Conservation (phyloP, 148 eudicot species). For the Beta vulgaris region DNA sequence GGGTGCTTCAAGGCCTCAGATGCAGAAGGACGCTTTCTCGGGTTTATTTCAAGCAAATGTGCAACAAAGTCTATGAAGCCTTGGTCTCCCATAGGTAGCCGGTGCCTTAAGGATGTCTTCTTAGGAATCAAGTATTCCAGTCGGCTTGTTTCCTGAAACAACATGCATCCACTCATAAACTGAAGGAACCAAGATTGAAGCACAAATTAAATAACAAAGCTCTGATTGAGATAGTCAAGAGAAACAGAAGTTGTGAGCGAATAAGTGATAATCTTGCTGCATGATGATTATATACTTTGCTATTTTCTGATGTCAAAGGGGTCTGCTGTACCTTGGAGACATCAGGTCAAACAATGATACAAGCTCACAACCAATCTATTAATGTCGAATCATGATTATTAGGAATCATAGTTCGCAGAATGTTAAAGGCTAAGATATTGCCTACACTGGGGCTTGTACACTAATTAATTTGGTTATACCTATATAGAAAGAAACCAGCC, state of each 20-base stretch:
- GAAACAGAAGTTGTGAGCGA: too few relatives aligned
- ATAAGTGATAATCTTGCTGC: too few relatives aligned
- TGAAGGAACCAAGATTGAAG: background rate
- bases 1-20: constrained; percentile 96
- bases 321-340: background rate
- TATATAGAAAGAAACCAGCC: background rate
- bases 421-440: background rate
- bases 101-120: constrained; percentile 88
- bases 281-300: too few relatives aligned
- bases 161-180: constrained; percentile 7
- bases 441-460: background rate
- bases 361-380: background rate
- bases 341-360: background rate
- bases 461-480: background rate
- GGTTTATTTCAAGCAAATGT: constrained; percentile 84
- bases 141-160: constrained; percentile 75
- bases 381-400: background rate
- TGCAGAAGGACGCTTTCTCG: constrained; percentile 91
- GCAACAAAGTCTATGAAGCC: constrained; percentile 96
- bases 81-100: constrained; percentile 98
- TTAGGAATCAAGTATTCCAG: constrained; percentile 95
- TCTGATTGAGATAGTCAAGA: too few relatives aligned
- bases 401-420: background rate
- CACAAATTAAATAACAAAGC: background rate
- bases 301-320: background rate